These are phyloP conservation scores for Fusarium sp. DNA, from an alignment of 2,329 filamentous ascomycete species.

Conservation along the genomic window DNA sequence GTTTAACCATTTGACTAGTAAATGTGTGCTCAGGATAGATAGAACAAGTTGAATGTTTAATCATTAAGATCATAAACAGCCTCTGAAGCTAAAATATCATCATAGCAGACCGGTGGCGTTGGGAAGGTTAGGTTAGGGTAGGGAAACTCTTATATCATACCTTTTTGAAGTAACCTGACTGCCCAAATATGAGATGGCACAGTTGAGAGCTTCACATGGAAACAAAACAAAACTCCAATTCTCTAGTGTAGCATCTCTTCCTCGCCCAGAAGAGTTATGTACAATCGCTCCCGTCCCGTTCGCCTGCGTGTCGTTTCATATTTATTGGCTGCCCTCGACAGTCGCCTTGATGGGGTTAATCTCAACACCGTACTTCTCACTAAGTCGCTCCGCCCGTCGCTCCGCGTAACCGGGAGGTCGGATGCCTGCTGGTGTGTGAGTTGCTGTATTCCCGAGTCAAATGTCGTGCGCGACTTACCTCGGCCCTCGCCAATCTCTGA, in stretches of 20 bases:
- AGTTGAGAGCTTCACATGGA: conserved; percentile 46
- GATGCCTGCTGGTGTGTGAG: conserved; percentile 70
- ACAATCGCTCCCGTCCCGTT: conserved; percentile 51
- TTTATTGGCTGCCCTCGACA: conserved; percentile 60
- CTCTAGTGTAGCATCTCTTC: conserved; percentile 57
- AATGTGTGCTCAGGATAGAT: conserved; percentile 42
- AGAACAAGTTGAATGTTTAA: conserved; percentile 53
- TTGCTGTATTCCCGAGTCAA: conserved; percentile 16
- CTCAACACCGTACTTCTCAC: conserved; percentile 90
- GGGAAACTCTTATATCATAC: conserved; percentile 42
- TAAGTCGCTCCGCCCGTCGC: conserved; percentile 82
- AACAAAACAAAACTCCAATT: conserved; percentile 57
- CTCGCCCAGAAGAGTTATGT: conserved; percentile 55
- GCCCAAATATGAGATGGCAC: conserved; percentile 41
- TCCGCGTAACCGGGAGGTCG: conserved; percentile 86
- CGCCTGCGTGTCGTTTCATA: conserved; percentile 34
- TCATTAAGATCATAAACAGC: conserved; percentile 63
- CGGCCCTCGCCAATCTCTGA: conserved; percentile 87
- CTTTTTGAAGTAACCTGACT: conserved; percentile 32
- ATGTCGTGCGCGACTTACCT: conserved; percentile 67
- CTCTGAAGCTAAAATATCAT: conserved; percentile 60
- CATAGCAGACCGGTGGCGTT: conserved; percentile 47
- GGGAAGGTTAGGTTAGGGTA: background rate
- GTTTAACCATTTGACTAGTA: background rate
- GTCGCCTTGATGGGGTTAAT: conserved; percentile 74